Percentiles rank a stretch among this genome's conserved stretches.
These are phyloP conservation scores for Ochromonas danica DNA, from an alignment of 108 stramenopile genomes.

Conservation along the genomic window DNA sequence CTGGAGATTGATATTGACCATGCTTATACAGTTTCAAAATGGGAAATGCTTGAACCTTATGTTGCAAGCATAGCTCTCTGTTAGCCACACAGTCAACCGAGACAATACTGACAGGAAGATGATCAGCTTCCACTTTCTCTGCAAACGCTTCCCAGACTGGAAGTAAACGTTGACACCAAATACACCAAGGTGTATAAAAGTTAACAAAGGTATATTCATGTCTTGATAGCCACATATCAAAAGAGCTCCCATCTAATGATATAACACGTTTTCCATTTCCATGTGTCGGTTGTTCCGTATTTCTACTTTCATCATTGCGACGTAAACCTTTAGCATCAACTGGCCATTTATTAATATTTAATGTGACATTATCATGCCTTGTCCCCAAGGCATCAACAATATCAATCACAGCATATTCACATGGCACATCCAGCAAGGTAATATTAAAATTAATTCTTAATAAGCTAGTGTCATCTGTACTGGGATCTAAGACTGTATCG, in stretches of 20 bases:
- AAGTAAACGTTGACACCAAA: slow-evolving; percentile 88
- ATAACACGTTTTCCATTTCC: slow-evolving; percentile 47
- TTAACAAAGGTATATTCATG: slow-evolving; percentile 81
- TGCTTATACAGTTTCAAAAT: slow-evolving; percentile 75
- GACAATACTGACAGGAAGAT: slow-evolving; percentile 43
- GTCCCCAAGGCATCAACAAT: slow-evolving; percentile 69
- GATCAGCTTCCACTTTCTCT: slow-evolving; percentile 65
- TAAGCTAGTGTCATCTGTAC: slow-evolving; percentile 50
- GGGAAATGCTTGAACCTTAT: slow-evolving; percentile 80
- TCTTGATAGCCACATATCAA: slow-evolving; percentile 59
- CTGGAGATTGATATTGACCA: slow-evolving; percentile 50
- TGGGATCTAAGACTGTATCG: slow-evolving; percentile 75
- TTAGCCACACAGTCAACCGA: slow-evolving; percentile 86
- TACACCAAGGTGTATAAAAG: slow-evolving; percentile 92
- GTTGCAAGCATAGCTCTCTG: slow-evolving; percentile 67
- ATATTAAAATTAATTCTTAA: slow-evolving; percentile 84
- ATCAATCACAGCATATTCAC: slow-evolving; percentile 81
- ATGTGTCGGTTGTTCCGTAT: slow-evolving; percentile 70
- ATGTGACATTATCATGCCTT: slow-evolving; percentile 87
- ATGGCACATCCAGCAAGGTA: slow-evolving; percentile 78
- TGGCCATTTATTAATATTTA: slow-evolving; percentile 87
- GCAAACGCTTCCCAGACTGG: slow-evolving; percentile 80
- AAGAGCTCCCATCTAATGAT: slow-evolving; percentile 64
- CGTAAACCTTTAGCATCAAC: slow-evolving; percentile 79
- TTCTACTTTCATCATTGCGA: slow-evolving; percentile 74